A percentile compares a stretch with the other conserved stretches of the same genome.
phyloP scores from a whole-genome alignment of 2,329 filamentous ascomycete genomes.

The Sphaerostilbella broomeana region DNA sequence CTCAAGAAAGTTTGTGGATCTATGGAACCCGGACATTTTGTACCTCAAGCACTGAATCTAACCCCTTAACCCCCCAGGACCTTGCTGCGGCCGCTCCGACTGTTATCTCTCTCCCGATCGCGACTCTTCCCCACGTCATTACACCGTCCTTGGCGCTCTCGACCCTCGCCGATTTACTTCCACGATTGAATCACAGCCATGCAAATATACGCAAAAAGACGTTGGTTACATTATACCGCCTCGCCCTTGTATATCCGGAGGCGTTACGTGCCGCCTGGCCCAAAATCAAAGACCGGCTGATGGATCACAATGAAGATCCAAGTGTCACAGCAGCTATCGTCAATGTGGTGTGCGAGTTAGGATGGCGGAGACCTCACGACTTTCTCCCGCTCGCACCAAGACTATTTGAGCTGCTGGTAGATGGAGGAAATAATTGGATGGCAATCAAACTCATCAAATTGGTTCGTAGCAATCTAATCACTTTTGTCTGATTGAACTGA shows the following conservation, averaged over 20 bases:
- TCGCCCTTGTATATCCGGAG: conserved; percentile 94
- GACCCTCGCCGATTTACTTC: conserved; percentile 76
- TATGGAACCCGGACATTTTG: not conserved
- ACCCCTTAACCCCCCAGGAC: conserved; percentile 40
- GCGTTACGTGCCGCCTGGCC: conserved; percentile 90
- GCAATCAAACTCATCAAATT: conserved; percentile 98
- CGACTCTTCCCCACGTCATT: conserved; percentile 89
- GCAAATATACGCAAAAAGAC: conserved; percentile 90
- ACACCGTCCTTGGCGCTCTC: conserved; percentile 89
- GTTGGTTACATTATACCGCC: conserved; percentile 84
- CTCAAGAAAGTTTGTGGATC: conserved; percentile 68
- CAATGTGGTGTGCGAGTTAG: conserved; percentile 93
- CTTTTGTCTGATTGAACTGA: not conserved
- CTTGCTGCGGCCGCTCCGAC: conserved; percentile 65
- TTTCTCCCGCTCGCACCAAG: conserved; percentile 88
- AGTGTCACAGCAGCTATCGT: conserved; percentile 94
- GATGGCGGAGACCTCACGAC: conserved; percentile 88
- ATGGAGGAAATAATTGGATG: conserved; percentile 98
- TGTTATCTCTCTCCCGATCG: conserved; percentile 78
- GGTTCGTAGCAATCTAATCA: conserved; percentile 37
- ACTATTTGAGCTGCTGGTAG: conserved; percentile 85
- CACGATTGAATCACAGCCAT: conserved; percentile 79
- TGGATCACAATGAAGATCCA: conserved; percentile 83
- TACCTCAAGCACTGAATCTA: not conserved
- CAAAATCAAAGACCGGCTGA: conserved; percentile 89